Percentiles rank a stretch among this genome's conserved stretches.
phyloP scores from a whole-genome alignment of 768 basidiomycete genomes.

The Suillus decipiens region DNA sequence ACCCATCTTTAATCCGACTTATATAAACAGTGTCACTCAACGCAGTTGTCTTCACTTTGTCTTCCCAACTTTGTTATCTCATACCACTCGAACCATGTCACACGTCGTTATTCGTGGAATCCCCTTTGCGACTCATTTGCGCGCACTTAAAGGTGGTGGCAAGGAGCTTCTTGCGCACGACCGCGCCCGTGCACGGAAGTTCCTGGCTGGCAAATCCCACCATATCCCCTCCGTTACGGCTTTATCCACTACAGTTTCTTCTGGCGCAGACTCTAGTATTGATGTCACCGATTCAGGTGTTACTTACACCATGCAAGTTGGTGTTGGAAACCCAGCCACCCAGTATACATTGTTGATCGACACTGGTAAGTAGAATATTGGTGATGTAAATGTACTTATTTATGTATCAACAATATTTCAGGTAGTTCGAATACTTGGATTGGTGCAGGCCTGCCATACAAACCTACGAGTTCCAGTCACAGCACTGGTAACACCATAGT shows the following conservation, averaged over 20 bases:
- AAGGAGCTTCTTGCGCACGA: constrained; percentile 51
- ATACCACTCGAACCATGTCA: constrained; percentile 34
- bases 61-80: not conserved
- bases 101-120: constrained; percentile 37
- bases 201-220: constrained; percentile 53
- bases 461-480: constrained; percentile 43
- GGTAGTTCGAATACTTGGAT: constrained; percentile 56
- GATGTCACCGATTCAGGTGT: constrained; percentile 56
- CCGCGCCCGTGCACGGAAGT: constrained; percentile 52
- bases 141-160: constrained; percentile 31
- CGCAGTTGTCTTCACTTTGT: constrained; percentile 1
- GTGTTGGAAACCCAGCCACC: constrained; percentile 49
- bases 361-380: constrained; percentile 38
- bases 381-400: not conserved
- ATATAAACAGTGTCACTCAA: constrained; percentile 20
- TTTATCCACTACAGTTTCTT: constrained; percentile 38
- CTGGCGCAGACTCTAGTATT: constrained; percentile 41
- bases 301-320: constrained; percentile 52
- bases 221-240: constrained; percentile 46
- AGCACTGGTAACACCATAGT: constrained; percentile 36
- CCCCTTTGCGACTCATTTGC: constrained; percentile 39
- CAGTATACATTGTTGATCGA: constrained; percentile 54
- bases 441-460: constrained; percentile 48
- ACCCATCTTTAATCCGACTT: constrained; percentile 10
- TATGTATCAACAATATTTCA: constrained; percentile 12